Conservation (phyloP, 192 early-diverging fungal species). For the Podochytrium sp. region DNA sequence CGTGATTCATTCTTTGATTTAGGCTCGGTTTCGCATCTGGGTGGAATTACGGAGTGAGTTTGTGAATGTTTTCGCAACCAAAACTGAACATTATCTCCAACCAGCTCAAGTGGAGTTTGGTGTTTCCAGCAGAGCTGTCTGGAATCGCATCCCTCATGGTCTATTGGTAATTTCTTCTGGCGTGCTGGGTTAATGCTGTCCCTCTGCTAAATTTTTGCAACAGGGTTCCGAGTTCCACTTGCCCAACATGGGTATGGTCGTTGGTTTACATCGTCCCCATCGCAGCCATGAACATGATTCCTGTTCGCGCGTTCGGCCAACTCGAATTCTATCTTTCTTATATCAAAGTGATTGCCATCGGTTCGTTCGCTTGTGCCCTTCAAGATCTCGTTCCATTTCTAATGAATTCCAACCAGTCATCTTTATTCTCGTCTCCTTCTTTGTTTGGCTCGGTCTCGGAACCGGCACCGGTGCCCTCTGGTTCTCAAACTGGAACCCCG, state of each 20-base stretch:
- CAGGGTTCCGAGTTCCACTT: too few relatives aligned
- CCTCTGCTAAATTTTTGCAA: too few relatives aligned
- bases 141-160: slow-evolving; percentile 77
- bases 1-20: too few relatives aligned
- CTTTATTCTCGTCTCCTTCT: slow-evolving; percentile 80
- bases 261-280: slow-evolving; percentile 61
- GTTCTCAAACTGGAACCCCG: slow-evolving; percentile 23
- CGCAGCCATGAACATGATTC: slow-evolving; percentile 46
- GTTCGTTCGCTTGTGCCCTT: too few relatives aligned
- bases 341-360: slow-evolving; percentile 82
- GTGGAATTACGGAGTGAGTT: slow-evolving; percentile 49
- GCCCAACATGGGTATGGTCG: slow-evolving; percentile 44
- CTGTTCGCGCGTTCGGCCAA: slow-evolving; percentile 22
- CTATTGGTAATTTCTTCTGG: slow-evolving; percentile 57
- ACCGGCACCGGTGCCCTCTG: slow-evolving; percentile 36
- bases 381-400: too few relatives aligned
- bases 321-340: slow-evolving; percentile 41
- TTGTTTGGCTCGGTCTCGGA: slow-evolving; percentile 66
- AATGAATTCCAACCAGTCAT: too few relatives aligned
- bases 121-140: slow-evolving; percentile 68
- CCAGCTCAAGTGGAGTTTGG: slow-evolving; percentile 27
- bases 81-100: too few relatives aligned
- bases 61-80: too few relatives aligned
- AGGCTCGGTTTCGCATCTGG: slow-evolving; percentile 54
- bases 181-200: too few relatives aligned